phyloP scores from a whole-genome alignment of 805 yeast genomes.

The Monosporozyma siamensis region DNA sequence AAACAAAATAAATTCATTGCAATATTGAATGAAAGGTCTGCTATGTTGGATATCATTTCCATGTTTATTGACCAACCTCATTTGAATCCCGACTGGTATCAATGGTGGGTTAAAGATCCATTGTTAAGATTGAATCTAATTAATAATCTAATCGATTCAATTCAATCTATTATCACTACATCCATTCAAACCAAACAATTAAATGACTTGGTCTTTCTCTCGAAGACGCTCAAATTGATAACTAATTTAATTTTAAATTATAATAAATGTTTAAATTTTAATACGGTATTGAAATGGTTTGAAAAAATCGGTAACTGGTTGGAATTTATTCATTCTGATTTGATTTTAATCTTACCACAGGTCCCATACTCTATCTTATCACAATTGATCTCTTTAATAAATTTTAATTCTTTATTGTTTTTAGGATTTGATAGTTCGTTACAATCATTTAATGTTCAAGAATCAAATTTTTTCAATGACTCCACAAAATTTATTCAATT shows the following conservation, averaged over 20 bases:
- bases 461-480: slow-evolving; percentile 35
- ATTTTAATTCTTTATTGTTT: slow-evolving; percentile 37
- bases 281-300: slow-evolving; percentile 46
- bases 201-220: slow-evolving; percentile 29
- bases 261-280: slow-evolving; percentile 11
- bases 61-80: slow-evolving; percentile 17
- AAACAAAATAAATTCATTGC: no score
- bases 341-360: slow-evolving; percentile 4
- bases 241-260: slow-evolving; percentile 34
- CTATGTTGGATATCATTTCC: slow-evolving; percentile 36
- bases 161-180: neutral
- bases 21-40: slow-evolving; percentile 45
- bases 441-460: slow-evolving; percentile 30
- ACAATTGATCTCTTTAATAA: slow-evolving; percentile 11
- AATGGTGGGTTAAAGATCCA: neutral
- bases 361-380: slow-evolving; percentile 4
- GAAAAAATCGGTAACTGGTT: slow-evolving; percentile 6
- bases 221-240: slow-evolving; percentile 32
- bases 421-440: slow-evolving; percentile 48
- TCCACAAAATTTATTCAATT: slow-evolving; percentile 32
- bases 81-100: neutral
- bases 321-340: slow-evolving; percentile 5
- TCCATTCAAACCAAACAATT: slow-evolving; percentile 19
- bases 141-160: slow-evolving; percentile 1
- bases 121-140: slow-evolving; percentile 6